These are phyloP conservation scores for Hymenoscyphus scutula DNA, from an alignment of 2,329 filamentous ascomycete genomes.

Conservation along the genomic window DNA sequence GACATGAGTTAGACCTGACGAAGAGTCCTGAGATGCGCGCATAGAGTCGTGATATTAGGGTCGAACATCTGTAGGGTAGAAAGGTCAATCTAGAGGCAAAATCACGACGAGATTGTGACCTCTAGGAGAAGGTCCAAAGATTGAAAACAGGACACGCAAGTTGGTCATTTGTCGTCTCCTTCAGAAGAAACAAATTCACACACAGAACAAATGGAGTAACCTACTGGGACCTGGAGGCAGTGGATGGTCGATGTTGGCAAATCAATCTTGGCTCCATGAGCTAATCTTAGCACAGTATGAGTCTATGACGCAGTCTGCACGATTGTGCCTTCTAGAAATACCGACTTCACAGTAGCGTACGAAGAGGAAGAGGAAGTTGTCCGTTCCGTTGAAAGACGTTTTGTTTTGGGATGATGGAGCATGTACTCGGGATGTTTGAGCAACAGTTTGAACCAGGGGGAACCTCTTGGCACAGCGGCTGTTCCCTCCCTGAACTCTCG, in stretches of 20 bases:
- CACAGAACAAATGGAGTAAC: neutral
- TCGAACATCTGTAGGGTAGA: too few species aligned
- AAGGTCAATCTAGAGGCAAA: too few species aligned
- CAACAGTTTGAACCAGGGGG: constrained; percentile 9
- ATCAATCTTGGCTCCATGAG: neutral
- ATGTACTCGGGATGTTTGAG: constrained; percentile 15
- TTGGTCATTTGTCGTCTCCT: too few species aligned
- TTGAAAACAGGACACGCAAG: too few species aligned
- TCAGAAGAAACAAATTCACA: too few species aligned
- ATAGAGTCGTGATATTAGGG: too few species aligned
- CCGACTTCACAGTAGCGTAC: neutral
- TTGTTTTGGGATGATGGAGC: constrained; percentile 1
- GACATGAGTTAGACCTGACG: too few species aligned
- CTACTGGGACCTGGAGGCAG: neutral
- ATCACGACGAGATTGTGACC: too few species aligned
- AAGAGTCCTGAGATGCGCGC: too few species aligned
- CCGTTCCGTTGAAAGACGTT: neutral
- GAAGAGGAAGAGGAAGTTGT: neutral
- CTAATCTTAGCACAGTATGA: neutral
- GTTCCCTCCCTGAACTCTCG: neutral
- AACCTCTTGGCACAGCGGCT: neutral
- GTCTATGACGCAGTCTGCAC: neutral
- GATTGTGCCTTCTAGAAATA: neutral
- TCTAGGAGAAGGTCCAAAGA: too few species aligned
- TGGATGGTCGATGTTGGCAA: constrained; percentile 10